Evolutionary conservation across 139 green algal genomes (phyloP).

Genomic region (Tetradesmus obliquus): DNA sequence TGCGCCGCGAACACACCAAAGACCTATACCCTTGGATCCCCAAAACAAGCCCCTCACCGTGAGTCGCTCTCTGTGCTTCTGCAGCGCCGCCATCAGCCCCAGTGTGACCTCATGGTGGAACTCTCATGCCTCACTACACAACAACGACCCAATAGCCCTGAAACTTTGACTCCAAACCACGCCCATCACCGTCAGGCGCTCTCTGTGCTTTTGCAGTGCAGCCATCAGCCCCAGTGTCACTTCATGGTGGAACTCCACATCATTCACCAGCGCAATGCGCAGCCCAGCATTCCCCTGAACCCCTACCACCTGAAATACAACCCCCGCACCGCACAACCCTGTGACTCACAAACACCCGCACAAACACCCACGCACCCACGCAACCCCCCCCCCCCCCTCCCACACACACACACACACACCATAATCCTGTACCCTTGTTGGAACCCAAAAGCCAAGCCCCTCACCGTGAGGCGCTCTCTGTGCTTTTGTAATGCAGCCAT

Average conservation of each 20-base stretch:
- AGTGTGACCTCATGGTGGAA: conserved; percentile 41
- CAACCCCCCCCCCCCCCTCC: no score
- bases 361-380: no score
- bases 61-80: conserved; percentile 17
- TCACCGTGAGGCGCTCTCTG: conserved; percentile 10
- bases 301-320: no score
- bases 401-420: no score
- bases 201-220: neutral
- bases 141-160: no score
- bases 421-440: no score
- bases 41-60: neutral
- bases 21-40: neutral
- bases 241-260: neutral
- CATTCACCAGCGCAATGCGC: no score
- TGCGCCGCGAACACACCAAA: neutral
- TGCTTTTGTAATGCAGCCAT: conserved; percentile 19
- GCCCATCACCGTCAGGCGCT: neutral
- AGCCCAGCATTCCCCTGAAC: neutral
- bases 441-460: no score
- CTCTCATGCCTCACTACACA: no score
- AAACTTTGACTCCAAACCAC: no score
- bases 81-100: conserved; percentile 37
- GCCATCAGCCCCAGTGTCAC: conserved; percentile 14
- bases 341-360: no score
- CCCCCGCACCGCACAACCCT: no score